These are phyloP conservation scores for Sisymbrium irio DNA, from an alignment of 345 rosid genomes.

Conservation along the genomic window DNA sequence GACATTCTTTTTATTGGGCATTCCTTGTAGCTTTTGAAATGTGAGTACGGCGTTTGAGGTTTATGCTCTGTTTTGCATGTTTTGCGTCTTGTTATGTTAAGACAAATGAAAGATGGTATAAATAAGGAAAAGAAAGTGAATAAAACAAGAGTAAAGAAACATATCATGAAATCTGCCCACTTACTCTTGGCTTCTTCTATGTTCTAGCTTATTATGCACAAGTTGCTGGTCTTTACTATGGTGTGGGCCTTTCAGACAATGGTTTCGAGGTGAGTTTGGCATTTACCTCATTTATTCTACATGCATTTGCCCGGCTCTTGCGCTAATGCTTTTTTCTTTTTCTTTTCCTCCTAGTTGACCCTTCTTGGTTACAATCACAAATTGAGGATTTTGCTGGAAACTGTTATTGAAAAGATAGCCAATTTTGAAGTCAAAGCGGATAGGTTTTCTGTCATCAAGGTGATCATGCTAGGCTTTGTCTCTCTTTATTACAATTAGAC, in stretches of 20 bases:
- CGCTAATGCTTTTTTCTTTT: not conserved
- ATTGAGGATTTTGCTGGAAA: slow-evolving; percentile 72
- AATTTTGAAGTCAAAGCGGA: slow-evolving; percentile 73
- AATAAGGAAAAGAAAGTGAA: not conserved
- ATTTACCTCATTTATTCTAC: not conserved
- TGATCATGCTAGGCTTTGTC: slow-evolving; percentile 22
- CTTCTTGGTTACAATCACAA: slow-evolving; percentile 90
- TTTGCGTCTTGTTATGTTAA: not conserved
- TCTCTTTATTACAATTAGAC: not conserved
- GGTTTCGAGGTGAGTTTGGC: slow-evolving; percentile 71
- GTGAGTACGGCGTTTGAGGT: not conserved
- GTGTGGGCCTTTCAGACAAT: slow-evolving; percentile 44
- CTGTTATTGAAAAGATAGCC: slow-evolving; percentile 61
- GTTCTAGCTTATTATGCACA: slow-evolving; percentile 85
- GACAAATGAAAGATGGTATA: not conserved
- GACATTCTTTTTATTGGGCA: not conserved
- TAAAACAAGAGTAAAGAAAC: slow-evolving; percentile 3
- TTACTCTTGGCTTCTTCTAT: slow-evolving; percentile 12
- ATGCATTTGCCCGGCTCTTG: not conserved
- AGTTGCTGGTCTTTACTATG: slow-evolving; percentile 84
- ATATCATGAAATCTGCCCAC: not conserved
- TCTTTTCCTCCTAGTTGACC: slow-evolving; percentile 49
- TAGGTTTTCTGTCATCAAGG: slow-evolving; percentile 89
- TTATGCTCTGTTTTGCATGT: not conserved
- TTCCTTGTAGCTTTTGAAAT: slow-evolving; percentile 6